Conservation (phyloP, 176 grass and related monocot genomes). For the Carex cristatella region DNA sequence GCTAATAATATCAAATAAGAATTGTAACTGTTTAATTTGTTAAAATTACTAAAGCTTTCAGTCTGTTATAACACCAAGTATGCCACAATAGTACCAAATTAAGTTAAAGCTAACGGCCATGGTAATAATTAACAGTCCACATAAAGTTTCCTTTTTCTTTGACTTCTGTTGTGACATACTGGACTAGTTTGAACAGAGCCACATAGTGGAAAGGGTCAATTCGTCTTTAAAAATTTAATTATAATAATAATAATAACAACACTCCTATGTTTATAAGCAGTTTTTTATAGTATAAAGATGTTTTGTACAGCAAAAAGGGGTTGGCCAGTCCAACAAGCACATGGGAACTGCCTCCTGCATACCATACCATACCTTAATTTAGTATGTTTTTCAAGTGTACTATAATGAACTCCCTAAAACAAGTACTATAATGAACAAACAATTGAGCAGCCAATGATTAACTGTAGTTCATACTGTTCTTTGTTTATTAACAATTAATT, state of each 20-base stretch:
- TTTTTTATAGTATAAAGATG: background rate
- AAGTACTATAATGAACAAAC: background rate
- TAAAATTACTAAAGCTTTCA: background rate
- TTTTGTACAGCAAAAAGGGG: background rate
- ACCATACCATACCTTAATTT: conserved; percentile 1
- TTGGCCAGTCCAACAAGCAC: conserved; percentile 2
- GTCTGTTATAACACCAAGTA: background rate
- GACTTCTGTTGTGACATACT: background rate
- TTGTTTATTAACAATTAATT: background rate
- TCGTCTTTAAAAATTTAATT: background rate
- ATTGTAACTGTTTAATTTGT: background rate
- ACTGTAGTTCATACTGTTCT: background rate
- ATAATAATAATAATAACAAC: conserved; percentile 5
- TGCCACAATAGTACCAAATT: background rate
- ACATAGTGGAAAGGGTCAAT: background rate
- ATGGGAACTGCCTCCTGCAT: background rate
- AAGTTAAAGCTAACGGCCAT: background rate
- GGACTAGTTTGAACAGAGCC: background rate
- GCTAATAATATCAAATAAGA: background rate
- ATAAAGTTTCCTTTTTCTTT: background rate
- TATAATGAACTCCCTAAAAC: background rate
- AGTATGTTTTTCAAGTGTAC: background rate
- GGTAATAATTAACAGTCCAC: background rate
- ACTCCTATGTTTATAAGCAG: background rate
- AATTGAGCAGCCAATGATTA: background rate